phyloP scores from a whole-genome alignment of 2,329 filamentous ascomycete genomes.

The Hirsutella minnesotensis region DNA sequence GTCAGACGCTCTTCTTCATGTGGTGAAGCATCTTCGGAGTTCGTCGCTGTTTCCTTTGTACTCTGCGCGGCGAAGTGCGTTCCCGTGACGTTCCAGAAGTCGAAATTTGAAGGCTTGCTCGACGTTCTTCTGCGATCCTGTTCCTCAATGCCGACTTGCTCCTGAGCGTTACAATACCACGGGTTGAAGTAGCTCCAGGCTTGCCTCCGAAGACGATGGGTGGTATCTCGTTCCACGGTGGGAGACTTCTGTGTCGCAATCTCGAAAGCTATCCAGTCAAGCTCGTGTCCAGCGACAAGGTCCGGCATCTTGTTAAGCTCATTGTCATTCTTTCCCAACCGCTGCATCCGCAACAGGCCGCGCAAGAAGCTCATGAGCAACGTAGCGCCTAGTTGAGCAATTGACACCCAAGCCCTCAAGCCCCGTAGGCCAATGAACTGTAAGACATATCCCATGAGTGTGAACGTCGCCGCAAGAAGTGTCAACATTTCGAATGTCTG shows the following conservation, averaged over 20 bases:
- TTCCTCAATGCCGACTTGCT: too few species aligned
- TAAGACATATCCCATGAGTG: slow-evolving; percentile 6
- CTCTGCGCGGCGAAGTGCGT: too few species aligned
- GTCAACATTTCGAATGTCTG: slow-evolving; percentile 1
- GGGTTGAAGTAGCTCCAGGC: not conserved
- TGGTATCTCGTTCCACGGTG: not conserved
- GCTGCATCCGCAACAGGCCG: slow-evolving; percentile 7
- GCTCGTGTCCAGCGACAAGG: slow-evolving; percentile 8
- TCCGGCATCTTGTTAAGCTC: slow-evolving; percentile 5
- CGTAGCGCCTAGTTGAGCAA: slow-evolving; percentile 9
- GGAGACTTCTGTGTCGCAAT: slow-evolving; percentile 1
- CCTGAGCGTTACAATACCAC: too few species aligned
- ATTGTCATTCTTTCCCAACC: slow-evolving; percentile 7
- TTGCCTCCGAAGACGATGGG: not conserved
- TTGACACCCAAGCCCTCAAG: slow-evolving; percentile 9
- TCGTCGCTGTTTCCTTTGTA: too few species aligned
- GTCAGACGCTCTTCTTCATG: too few species aligned
- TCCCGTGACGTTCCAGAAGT: too few species aligned
- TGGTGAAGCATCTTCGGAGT: too few species aligned
- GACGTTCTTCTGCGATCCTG: too few species aligned
- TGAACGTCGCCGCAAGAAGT: slow-evolving; percentile 1
- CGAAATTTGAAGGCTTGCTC: too few species aligned
- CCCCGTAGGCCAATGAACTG: slow-evolving; percentile 13
- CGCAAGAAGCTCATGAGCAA: slow-evolving; percentile 10
- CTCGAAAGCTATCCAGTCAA: slow-evolving; percentile 12